These are phyloP conservation scores for Macrocybe gigantea DNA, from an alignment of 768 basidiomycete species.

Conservation along the genomic window DNA sequence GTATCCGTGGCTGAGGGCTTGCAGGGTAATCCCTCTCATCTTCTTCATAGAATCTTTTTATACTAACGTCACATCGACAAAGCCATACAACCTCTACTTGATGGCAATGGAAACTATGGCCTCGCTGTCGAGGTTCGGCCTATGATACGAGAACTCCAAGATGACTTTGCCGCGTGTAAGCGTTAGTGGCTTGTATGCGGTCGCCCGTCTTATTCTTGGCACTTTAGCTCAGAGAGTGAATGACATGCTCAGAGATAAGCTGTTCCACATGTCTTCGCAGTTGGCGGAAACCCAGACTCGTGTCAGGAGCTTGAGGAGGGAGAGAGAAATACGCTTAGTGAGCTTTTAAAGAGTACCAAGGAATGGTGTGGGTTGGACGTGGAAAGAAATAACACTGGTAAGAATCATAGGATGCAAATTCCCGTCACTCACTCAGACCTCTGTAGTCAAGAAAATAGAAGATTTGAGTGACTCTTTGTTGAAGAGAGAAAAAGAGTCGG, in stretches of 20 bases:
- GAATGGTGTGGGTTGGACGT: background rate
- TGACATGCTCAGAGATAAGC: slow-evolving; percentile 33
- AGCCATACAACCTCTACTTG: too few species aligned
- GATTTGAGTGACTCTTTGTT: slow-evolving; percentile 17
- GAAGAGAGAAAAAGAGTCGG: slow-evolving; percentile 21
- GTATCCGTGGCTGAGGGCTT: too few species aligned
- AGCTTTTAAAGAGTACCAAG: slow-evolving; percentile 11
- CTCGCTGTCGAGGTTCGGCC: too few species aligned
- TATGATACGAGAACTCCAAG: background rate
- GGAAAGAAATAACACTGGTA: background rate
- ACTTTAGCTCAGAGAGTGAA: slow-evolving; percentile 28
- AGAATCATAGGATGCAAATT: background rate
- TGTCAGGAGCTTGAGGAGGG: slow-evolving; percentile 29
- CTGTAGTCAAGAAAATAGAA: slow-evolving; percentile 17
- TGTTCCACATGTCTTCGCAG: slow-evolving; percentile 25
- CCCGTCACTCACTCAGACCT: background rate
- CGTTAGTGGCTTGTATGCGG: background rate
- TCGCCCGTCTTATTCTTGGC: too few species aligned
- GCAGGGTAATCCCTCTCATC: too few species aligned
- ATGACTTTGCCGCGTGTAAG: background rate
- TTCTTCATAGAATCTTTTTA: too few species aligned
- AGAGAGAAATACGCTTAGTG: slow-evolving; percentile 15
- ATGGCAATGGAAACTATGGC: too few species aligned
- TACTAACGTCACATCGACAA: too few species aligned
- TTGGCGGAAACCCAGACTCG: slow-evolving; percentile 25